These are phyloP conservation scores for Echinochloa phyllopogon DNA, from an alignment of 176 grass and related monocot genomes.

Conservation along the genomic window DNA sequence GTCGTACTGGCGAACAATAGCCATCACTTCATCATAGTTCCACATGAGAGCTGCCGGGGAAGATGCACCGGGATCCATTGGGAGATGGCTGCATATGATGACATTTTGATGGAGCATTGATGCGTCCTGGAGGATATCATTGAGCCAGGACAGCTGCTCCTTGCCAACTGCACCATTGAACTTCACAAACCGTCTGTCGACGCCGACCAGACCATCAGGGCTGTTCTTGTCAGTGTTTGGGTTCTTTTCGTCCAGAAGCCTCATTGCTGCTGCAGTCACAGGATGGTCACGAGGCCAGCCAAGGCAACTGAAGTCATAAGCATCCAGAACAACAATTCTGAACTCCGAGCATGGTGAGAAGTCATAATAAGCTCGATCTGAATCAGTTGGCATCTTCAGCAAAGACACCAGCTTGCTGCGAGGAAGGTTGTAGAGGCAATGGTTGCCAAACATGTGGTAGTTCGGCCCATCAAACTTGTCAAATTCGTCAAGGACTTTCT, in stretches of 20 bases:
- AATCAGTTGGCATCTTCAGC: constrained; percentile 71
- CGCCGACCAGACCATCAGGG: constrained; percentile 63
- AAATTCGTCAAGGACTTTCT: constrained; percentile 81
- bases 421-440: constrained; percentile 97
- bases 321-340: constrained; percentile 75
- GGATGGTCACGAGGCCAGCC: constrained; percentile 82
- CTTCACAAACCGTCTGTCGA: constrained; percentile 71
- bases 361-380: constrained; percentile 71
- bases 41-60: constrained; percentile 71
- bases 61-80: constrained; percentile 68
- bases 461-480: constrained; percentile 70
- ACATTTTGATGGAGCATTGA: constrained; percentile 55
- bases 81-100: constrained; percentile 83
- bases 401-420: constrained; percentile 63
- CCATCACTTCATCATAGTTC: constrained; percentile 94
- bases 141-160: constrained; percentile 85
- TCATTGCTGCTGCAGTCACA: constrained; percentile 51
- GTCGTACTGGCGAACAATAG: constrained; percentile 62
- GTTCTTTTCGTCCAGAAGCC: constrained; percentile 74
- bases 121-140: constrained; percentile 56
- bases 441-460: constrained; percentile 97
- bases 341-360: constrained; percentile 67
- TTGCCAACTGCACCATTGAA: constrained; percentile 87
- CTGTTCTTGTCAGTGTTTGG: constrained; percentile 92
- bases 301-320: constrained; percentile 83